A percentile compares a stretch with the other conserved stretches of the same genome.
These are phyloP conservation scores for Ceratonia siliqua DNA, from an alignment of 306 rosid species.

Conservation along the genomic window DNA sequence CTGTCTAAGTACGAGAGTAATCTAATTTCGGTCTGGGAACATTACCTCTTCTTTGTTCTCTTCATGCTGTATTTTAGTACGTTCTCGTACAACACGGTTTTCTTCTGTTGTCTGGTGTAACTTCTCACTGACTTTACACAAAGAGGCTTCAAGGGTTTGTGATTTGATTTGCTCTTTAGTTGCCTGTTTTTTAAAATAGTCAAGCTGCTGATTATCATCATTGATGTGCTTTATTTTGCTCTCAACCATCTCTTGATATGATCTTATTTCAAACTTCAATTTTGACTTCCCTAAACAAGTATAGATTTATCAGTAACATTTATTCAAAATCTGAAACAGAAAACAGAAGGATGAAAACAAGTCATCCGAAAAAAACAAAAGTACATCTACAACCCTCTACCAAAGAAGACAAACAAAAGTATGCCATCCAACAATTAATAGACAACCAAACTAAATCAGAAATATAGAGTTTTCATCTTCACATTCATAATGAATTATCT, in stretches of 20 bases:
- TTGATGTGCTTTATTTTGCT: constrained; percentile 46
- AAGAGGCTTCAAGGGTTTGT: constrained; percentile 36
- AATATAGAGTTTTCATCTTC: neutral
- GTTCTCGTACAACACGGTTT: constrained; percentile 41
- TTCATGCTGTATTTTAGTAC: constrained; percentile 41
- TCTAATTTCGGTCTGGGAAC: neutral
- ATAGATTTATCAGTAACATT: constrained; percentile 4
- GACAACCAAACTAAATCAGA: neutral
- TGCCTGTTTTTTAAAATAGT: constrained; percentile 38
- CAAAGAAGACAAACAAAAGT: neutral
- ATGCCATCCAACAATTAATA: neutral
- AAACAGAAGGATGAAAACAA: neutral
- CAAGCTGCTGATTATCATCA: constrained; percentile 44
- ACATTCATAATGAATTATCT: constrained; percentile 5
- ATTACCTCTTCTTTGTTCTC: constrained; percentile 57
- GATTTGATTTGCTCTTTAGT: constrained; percentile 44
- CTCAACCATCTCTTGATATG: constrained; percentile 55
- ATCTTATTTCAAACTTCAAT: constrained; percentile 47
- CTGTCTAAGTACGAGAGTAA: neutral
- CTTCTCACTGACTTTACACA: constrained; percentile 42
- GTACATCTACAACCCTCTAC: neutral
- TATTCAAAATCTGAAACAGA: constrained; percentile 3
- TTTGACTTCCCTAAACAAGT: constrained; percentile 38
- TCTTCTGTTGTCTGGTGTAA: constrained; percentile 40
- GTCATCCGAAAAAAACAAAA: neutral